Percentiles rank a stretch among this genome's conserved stretches.
phyloP scores from a whole-genome alignment of 2,329 filamentous ascomycete species.

The Trichoderma sp. region DNA sequence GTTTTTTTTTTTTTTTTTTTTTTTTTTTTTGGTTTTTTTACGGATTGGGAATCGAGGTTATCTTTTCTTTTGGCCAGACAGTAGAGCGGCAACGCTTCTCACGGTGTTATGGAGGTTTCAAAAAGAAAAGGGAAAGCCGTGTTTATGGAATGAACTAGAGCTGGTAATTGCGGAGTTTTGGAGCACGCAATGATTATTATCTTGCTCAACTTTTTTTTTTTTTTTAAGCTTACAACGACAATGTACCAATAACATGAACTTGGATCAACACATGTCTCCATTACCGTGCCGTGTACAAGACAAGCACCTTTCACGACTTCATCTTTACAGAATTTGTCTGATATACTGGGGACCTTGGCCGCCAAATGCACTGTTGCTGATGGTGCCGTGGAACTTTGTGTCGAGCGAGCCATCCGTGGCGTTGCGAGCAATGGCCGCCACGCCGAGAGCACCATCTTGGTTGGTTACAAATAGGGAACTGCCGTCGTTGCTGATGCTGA shows the following conservation, averaged over 20 bases:
- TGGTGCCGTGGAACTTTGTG: slow-evolving; percentile 8
- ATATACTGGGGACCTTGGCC: slow-evolving; percentile 19
- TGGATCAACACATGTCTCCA: neutral
- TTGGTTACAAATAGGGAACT: slow-evolving; percentile 51
- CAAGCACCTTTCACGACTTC: neutral
- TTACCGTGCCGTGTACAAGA: neutral
- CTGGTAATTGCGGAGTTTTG: neutral
- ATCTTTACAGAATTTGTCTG: slow-evolving; percentile 11
- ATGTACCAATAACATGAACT: neutral
- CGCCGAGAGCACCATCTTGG: slow-evolving; percentile 44
- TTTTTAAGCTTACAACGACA: neutral
- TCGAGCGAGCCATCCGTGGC: slow-evolving; percentile 4
- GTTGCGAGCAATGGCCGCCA: slow-evolving; percentile 41
- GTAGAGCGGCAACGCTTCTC: slow-evolving; percentile 15
- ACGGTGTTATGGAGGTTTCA: neutral
- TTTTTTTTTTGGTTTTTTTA: too few species aligned
- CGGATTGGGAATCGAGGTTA: neutral
- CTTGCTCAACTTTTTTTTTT: neutral
- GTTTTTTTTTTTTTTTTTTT: too few species aligned
- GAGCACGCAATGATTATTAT: neutral
- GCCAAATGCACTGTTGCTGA: slow-evolving; percentile 11
- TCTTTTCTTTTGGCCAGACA: neutral
- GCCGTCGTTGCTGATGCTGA: slow-evolving; percentile 42
- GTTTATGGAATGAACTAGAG: neutral
- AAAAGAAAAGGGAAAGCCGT: neutral